phyloP scores from a whole-genome alignment of 169 alveolate species.

The Eimeria tenella region DNA sequence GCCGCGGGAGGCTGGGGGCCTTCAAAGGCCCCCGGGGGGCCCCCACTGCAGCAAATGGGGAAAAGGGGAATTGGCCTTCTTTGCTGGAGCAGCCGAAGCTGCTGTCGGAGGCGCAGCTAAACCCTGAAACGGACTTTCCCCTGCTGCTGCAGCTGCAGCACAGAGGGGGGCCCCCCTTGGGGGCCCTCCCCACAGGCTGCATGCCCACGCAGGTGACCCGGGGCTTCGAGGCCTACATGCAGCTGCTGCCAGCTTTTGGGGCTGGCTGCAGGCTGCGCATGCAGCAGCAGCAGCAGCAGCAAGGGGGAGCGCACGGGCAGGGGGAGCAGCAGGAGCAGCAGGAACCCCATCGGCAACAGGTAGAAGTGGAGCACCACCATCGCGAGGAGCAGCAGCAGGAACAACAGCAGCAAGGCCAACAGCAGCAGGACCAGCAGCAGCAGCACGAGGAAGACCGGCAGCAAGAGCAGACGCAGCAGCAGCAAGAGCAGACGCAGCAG shows the following conservation, averaged over 20 bases:
- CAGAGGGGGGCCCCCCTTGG: not conserved
- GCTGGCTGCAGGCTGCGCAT: constrained; percentile 40
- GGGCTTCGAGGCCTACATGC: constrained; percentile 4
- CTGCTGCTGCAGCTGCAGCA: not conserved
- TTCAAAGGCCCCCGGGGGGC: not conserved
- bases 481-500: not conserved
- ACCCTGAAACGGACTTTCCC: not conserved
- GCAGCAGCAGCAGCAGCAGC: constrained; percentile 14
- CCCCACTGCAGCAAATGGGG: not conserved
- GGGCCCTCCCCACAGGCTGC: not conserved
- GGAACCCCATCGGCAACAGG: not conserved
- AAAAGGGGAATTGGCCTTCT: not conserved
- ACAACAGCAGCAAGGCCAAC: not conserved
- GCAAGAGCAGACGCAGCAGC: not conserved
- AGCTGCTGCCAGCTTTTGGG: not conserved
- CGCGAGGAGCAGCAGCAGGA: not conserved
- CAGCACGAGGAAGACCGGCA: not conserved
- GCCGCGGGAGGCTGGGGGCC: not conserved
- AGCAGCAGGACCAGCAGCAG: not conserved
- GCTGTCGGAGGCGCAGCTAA: not conserved
- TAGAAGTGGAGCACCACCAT: not conserved
- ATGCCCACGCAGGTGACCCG: constrained; percentile 34
- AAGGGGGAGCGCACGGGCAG: not conserved
- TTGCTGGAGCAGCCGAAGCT: not conserved
- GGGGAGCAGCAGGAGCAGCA: not conserved